These are phyloP conservation scores for Fusarium globosum DNA, from an alignment of 2,329 filamentous ascomycete species.

Conservation along the genomic window DNA sequence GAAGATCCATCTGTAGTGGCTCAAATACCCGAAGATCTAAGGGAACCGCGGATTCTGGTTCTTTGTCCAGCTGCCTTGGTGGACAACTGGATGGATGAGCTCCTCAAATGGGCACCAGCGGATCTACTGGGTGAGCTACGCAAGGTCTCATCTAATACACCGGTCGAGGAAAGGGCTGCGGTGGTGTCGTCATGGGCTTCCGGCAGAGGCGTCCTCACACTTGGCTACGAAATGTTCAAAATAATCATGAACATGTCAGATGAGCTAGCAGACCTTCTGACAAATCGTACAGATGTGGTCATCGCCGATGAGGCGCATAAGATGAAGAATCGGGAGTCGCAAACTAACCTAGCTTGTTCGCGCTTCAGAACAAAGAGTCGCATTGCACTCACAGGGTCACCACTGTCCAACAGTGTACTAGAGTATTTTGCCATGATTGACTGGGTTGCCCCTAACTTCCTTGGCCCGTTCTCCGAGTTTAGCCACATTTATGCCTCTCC, in stretches of 20 bases:
- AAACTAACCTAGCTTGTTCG: slow-evolving; percentile 64
- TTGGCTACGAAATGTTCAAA: slow-evolving; percentile 79
- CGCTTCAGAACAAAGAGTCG: slow-evolving; percentile 75
- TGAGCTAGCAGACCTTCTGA: slow-evolving; percentile 59
- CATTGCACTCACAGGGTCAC: slow-evolving; percentile 88
- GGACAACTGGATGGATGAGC: slow-evolving; percentile 85
- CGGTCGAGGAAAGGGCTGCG: slow-evolving; percentile 52
- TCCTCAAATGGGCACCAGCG: slow-evolving; percentile 74
- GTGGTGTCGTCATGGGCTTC: slow-evolving; percentile 69
- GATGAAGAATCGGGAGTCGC: slow-evolving; percentile 73
- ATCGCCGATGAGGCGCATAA: slow-evolving; percentile 87
- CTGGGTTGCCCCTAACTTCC: slow-evolving; percentile 84
- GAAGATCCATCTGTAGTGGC: slow-evolving; percentile 63
- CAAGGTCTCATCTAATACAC: slow-evolving; percentile 61
- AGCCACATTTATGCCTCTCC: slow-evolving; percentile 74
- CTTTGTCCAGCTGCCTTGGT: slow-evolving; percentile 80
- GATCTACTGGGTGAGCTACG: slow-evolving; percentile 65
- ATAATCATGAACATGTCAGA: slow-evolving; percentile 49
- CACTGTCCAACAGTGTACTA: slow-evolving; percentile 82
- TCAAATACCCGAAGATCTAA: slow-evolving; percentile 77
- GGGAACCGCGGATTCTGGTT: slow-evolving; percentile 72
- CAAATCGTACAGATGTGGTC: slow-evolving; percentile 75
- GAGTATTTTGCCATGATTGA: slow-evolving; percentile 91
- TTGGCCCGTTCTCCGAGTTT: slow-evolving; percentile 78
- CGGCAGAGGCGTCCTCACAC: slow-evolving; percentile 77